phyloP scores from a whole-genome alignment of 495 filamentous ascomycete genomes.

The Penicillium angulare region DNA sequence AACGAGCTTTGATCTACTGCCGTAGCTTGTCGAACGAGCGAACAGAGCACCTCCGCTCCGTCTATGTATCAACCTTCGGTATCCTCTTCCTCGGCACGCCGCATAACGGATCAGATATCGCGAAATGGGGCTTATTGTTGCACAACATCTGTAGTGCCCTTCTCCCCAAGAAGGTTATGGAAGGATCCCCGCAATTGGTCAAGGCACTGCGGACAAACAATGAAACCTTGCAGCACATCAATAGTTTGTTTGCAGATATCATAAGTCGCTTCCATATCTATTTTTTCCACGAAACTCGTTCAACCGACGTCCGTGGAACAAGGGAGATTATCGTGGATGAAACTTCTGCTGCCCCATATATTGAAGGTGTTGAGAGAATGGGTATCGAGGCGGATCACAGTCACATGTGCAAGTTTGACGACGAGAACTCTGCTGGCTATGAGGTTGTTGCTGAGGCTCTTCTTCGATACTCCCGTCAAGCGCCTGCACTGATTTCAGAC shows the following conservation, averaged over 20 bases:
- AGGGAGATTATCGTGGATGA: constrained; percentile 69
- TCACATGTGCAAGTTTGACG: constrained; percentile 85
- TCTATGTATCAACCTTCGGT: constrained; percentile 81
- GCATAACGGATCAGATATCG: constrained; percentile 74
- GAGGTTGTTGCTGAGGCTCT: constrained; percentile 70
- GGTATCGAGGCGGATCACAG: constrained; percentile 82
- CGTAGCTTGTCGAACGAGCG: constrained; percentile 61
- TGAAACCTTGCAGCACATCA: constrained; percentile 80
- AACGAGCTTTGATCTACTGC: constrained; percentile 67
- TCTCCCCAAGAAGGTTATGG: constrained; percentile 67
- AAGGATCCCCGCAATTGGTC: constrained; percentile 67
- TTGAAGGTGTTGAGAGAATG: constrained; percentile 71
- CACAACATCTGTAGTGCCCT: constrained; percentile 71
- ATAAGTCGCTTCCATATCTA: constrained; percentile 70
- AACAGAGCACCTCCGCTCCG: constrained; percentile 70
- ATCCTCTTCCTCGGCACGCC: constrained; percentile 88
- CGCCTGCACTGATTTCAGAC: constrained; percentile 53
- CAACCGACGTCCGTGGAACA: constrained; percentile 62
- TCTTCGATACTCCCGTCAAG: constrained; percentile 63
- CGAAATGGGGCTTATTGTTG: constrained; percentile 71
- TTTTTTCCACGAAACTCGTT: constrained; percentile 69
- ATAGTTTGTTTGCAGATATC: constrained; percentile 70
- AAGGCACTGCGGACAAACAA: constrained; percentile 73
- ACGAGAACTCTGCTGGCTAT: constrained; percentile 69
- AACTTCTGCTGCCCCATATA: constrained; percentile 68